Evolutionary conservation across 768 basidiomycete genomes (phyloP).

Genomic region (Cyclocybe aegerita): DNA sequence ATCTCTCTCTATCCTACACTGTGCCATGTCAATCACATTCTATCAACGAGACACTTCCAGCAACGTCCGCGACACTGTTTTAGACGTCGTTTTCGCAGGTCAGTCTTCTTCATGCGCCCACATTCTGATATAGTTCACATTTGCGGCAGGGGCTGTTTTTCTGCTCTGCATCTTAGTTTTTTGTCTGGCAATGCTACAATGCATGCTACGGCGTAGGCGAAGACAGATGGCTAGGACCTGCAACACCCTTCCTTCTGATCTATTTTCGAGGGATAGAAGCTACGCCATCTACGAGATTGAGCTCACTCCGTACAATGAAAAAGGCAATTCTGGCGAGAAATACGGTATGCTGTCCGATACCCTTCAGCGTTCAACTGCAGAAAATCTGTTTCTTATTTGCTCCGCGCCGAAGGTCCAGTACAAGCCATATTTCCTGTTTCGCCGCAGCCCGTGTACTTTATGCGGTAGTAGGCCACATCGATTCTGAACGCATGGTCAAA

Average conservation of each 20-base stretch:
- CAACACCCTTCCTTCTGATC: not conserved
- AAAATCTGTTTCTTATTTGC: not conserved
- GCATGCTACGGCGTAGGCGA: constrained; percentile 3
- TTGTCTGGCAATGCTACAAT: constrained; percentile 8
- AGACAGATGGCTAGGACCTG: constrained; percentile 1
- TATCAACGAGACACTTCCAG: constrained; percentile 1
- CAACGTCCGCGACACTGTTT: constrained; percentile 7
- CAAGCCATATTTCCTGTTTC: too few species aligned
- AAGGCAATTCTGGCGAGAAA: not conserved
- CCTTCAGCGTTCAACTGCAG: not conserved
- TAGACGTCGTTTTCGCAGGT: constrained; percentile 4
- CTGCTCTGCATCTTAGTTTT: constrained; percentile 10
- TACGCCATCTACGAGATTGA: constrained; percentile 7
- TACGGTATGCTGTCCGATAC: not conserved
- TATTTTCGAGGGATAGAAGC: not conserved
- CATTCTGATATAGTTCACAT: not conserved
- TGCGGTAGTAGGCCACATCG: too few species aligned
- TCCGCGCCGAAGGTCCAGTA: too few species aligned
- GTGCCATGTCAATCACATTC: not conserved
- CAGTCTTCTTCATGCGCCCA: not conserved
- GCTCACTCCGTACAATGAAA: not conserved
- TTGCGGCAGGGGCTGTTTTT: constrained; percentile 6
- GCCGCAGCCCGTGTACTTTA: too few species aligned
- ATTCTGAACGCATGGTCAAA: too few species aligned
- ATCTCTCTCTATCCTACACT: too few species aligned